Evolutionary conservation across 1,284 basidiomycete species (phyloP).

Genomic region (Pisolithus thermaeus): DNA sequence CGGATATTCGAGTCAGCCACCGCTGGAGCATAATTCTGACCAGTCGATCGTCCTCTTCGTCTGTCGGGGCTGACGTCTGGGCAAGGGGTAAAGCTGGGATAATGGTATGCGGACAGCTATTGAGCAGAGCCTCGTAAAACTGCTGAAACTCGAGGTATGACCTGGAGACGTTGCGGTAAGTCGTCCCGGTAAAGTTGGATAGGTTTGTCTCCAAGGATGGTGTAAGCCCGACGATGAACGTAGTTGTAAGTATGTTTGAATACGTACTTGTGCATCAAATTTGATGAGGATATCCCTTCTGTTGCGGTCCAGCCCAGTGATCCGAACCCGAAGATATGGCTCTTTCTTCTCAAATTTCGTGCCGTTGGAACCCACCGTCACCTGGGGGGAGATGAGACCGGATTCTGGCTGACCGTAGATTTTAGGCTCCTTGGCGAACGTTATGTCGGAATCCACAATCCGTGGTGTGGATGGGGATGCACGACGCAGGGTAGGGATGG

Average conservation of each 20-base stretch:
- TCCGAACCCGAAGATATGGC: constrained; percentile 81
- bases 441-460: constrained; percentile 44
- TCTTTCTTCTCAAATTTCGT: constrained; percentile 65
- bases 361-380: constrained; percentile 60
- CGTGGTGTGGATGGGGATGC: constrained; percentile 35
- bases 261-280: constrained; percentile 83
- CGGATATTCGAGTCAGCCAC: constrained; percentile 87
- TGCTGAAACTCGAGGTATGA: constrained; percentile 90
- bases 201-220: constrained; percentile 73
- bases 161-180: constrained; percentile 87
- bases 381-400: constrained; percentile 70
- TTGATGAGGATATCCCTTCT: constrained; percentile 87
- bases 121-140: constrained; percentile 81
- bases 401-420: constrained; percentile 79
- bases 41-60: constrained; percentile 93
- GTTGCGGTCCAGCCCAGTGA: constrained; percentile 88
- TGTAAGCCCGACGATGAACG: not conserved
- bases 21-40: constrained; percentile 89
- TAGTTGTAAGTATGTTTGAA: not conserved
- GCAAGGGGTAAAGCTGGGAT: constrained; percentile 86
- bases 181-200: constrained; percentile 81
- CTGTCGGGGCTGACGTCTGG: constrained; percentile 89
- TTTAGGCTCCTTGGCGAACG: constrained; percentile 72
- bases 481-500: constrained; percentile 45
- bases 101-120: constrained; percentile 86